phyloP scores from a whole-genome alignment of 2,329 filamentous ascomycete species.

The Monosporascus sp. region DNA sequence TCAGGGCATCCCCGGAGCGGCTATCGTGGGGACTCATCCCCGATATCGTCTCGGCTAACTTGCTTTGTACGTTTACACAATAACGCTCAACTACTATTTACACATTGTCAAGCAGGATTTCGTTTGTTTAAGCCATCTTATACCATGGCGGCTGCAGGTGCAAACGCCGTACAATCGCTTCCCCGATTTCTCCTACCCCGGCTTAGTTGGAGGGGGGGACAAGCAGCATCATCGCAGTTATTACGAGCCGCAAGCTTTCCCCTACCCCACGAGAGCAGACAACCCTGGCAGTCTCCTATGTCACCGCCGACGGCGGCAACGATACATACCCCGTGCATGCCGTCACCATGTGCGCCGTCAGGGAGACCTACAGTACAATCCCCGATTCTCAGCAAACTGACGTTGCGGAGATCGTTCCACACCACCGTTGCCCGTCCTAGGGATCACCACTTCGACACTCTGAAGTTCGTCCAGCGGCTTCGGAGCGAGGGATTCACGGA shows the following conservation, averaged over 20 bases:
- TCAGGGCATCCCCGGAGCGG: too few relatives aligned
- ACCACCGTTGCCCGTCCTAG: slow-evolving; percentile 54
- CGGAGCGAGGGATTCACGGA: slow-evolving; percentile 92
- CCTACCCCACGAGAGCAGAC: slow-evolving; percentile 16
- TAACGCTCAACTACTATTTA: too few relatives aligned
- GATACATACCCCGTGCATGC: slow-evolving; percentile 18
- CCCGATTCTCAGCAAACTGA: slow-evolving; percentile 22
- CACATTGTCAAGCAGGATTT: too few relatives aligned
- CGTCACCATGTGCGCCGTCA: slow-evolving; percentile 5
- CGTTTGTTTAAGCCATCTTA: too few relatives aligned
- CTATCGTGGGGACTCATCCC: too few relatives aligned
- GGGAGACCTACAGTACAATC: slow-evolving; percentile 2
- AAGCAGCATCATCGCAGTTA: slow-evolving; percentile 21
- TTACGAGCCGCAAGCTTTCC: slow-evolving; percentile 19
- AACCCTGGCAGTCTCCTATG: slow-evolving; percentile 9
- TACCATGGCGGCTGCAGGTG: slow-evolving; percentile 21
- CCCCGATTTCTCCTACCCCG: slow-evolving; percentile 51
- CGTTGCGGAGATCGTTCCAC: slow-evolving; percentile 55
- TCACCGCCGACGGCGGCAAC: slow-evolving; percentile 9
- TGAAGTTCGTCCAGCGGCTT: slow-evolving; percentile 91
- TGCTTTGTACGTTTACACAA: too few relatives aligned
- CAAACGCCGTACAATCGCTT: slow-evolving; percentile 33
- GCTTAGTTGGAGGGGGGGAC: slow-evolving; percentile 43
- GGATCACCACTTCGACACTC: slow-evolving; percentile 96
- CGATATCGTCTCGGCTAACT: too few relatives aligned